Conservation (phyloP, 805 yeast genomes). For the Yueomyces sp. region DNA sequence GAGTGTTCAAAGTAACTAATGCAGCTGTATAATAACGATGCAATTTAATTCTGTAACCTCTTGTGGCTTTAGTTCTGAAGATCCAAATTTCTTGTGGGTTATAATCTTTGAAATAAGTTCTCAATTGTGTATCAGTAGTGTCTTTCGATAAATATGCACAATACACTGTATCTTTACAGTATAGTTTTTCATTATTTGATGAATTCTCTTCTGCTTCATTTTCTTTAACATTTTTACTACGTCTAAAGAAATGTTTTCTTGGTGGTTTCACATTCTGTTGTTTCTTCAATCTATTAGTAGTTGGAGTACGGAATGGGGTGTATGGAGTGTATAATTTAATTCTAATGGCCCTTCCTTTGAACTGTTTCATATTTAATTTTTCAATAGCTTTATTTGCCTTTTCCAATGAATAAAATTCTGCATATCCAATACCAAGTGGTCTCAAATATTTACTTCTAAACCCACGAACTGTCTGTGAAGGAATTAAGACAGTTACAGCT, state of each 20-base stretch:
- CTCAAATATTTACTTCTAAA: constrained; percentile 25
- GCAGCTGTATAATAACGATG: constrained; percentile 34
- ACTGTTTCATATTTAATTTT: constrained; percentile 46
- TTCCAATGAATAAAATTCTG: constrained; percentile 57
- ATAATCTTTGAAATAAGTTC: constrained; percentile 31
- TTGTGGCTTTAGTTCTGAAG: constrained; percentile 27
- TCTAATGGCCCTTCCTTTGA: constrained; percentile 30
- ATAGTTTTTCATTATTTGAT: constrained; percentile 1
- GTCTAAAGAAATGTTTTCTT: background rate
- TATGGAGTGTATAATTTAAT: constrained; percentile 33
- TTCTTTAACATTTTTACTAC: background rate
- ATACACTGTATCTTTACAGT: constrained; percentile 34
- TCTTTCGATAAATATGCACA: constrained; percentile 29
- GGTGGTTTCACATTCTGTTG: background rate
- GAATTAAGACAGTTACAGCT: constrained; percentile 35
- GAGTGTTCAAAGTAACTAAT: constrained; percentile 34
- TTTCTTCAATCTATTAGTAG: background rate
- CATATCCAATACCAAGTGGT: constrained; percentile 65
- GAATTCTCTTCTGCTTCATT: background rate
- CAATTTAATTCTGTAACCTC: constrained; percentile 9
- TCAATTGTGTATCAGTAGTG: constrained; percentile 31
- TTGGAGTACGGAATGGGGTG: constrained; percentile 16
- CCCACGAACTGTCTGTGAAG: constrained; percentile 39
- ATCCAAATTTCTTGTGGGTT: constrained; percentile 36
- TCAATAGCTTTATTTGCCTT: constrained; percentile 53